These are phyloP conservation scores for Leptodontidium sp. DNA, from an alignment of 2,329 filamentous ascomycete genomes.

Conservation along the genomic window DNA sequence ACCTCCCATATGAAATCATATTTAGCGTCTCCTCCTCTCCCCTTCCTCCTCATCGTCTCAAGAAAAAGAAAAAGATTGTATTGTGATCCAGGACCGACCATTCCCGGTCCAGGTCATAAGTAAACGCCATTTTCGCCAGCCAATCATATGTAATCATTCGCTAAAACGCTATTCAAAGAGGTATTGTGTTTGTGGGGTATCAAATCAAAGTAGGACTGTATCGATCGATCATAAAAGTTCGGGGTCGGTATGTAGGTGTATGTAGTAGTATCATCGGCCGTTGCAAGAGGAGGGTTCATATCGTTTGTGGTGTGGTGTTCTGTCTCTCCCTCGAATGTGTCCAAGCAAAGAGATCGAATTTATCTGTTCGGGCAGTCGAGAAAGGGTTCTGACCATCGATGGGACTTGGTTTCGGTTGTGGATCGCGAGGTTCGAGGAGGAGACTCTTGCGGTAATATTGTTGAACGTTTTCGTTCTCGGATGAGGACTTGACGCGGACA, in stretches of 20 bases:
- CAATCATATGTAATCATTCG: constrained; percentile 31
- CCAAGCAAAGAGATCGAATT: constrained; percentile 61
- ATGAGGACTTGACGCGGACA: constrained; percentile 65
- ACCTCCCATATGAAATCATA: not conserved
- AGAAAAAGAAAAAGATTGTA: not conserved
- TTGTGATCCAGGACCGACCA: not conserved
- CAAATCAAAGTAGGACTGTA: constrained; percentile 41
- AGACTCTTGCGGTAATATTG: constrained; percentile 73
- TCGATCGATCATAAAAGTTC: constrained; percentile 34
- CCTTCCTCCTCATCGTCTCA: constrained; percentile 1
- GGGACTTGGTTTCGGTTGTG: constrained; percentile 40
- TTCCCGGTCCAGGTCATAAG: constrained; percentile 2
- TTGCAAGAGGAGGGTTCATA: constrained; percentile 25
- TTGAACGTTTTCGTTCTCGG: constrained; percentile 68
- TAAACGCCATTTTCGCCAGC: constrained; percentile 21
- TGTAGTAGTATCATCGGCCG: constrained; percentile 17
- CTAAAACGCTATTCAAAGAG: constrained; percentile 49
- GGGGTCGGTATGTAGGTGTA: constrained; percentile 20
- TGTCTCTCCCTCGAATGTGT: constrained; percentile 50
- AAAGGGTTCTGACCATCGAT: constrained; percentile 40
- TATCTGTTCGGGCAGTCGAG: constrained; percentile 52
- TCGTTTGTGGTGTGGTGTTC: constrained; percentile 25
- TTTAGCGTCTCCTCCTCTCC: not conserved
- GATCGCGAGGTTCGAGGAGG: constrained; percentile 67
- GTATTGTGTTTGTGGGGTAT: constrained; percentile 41